Percentiles rank a stretch among this genome's conserved stretches.
Conservation (phyloP, 2,329 filamentous ascomycete genomes). For the Sclerotinia subarctica region DNA sequence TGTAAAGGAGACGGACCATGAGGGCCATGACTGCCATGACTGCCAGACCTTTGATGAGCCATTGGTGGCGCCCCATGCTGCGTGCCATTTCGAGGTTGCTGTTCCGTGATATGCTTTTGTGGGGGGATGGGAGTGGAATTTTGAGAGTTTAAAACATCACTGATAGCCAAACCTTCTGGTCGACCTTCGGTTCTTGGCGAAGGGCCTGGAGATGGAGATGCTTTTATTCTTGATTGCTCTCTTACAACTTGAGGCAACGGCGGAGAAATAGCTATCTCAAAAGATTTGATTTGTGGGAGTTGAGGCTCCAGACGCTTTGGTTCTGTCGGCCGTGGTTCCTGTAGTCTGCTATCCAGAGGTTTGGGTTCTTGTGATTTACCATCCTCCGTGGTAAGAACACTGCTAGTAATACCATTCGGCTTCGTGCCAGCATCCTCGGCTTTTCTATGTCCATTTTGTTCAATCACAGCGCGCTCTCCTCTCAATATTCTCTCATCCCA, state of each 20-base stretch:
- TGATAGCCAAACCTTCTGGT: conserved; percentile 33
- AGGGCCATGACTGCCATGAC: conserved; percentile 31
- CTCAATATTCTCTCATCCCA: conserved; percentile 45
- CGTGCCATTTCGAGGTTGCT: conserved; percentile 19
- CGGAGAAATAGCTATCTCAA: conserved; percentile 19
- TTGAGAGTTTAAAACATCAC: conserved; percentile 32
- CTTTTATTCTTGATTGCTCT: conserved; percentile 20
- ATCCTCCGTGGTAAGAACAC: background rate
- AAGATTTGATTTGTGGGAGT: conserved; percentile 14
- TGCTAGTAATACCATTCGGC: conserved; percentile 9
- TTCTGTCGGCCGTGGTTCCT: conserved; percentile 21
- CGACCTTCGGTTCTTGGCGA: conserved; percentile 27
- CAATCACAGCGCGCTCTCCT: conserved; percentile 18
- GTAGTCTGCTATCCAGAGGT: conserved; percentile 18
- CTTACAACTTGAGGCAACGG: conserved; percentile 14
- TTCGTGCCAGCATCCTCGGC: background rate
- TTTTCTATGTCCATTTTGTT: conserved; percentile 16
- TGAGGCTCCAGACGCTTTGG: conserved; percentile 19
- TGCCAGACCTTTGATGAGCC: conserved; percentile 24
- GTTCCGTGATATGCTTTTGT: conserved; percentile 22
- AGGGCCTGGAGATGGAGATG: conserved; percentile 22
- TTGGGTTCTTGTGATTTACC: conserved; percentile 19
- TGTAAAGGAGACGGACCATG: conserved; percentile 34
- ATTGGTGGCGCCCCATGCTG: conserved; percentile 22
- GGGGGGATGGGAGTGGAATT: conserved; percentile 24